Conservation (phyloP, 2,329 filamentous ascomycete genomes). For the Ophiostoma sp. region DNA sequence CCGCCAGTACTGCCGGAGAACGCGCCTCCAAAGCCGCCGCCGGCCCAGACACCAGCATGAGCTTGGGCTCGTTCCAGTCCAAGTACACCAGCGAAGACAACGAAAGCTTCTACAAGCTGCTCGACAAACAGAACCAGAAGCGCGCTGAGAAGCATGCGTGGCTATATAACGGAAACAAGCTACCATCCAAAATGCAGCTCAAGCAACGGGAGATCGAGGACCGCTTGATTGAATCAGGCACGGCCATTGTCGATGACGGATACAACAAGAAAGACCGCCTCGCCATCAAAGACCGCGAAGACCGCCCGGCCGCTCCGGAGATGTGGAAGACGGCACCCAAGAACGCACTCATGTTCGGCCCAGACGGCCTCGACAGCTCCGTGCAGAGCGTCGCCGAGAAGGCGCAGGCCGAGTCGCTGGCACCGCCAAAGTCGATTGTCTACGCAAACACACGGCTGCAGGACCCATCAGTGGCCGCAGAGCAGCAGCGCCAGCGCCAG, state of each 20-base stretch:
- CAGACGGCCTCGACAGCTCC: slow-evolving; percentile 57
- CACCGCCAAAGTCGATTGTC: slow-evolving; percentile 68
- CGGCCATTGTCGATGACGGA: slow-evolving; percentile 50
- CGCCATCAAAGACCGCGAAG: slow-evolving; percentile 56
- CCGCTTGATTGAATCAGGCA: slow-evolving; percentile 41
- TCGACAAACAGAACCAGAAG: slow-evolving; percentile 87
- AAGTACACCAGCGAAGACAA: slow-evolving; percentile 98
- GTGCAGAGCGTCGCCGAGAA: slow-evolving; percentile 60
- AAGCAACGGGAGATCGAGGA: slow-evolving; percentile 59
- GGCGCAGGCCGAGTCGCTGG: slow-evolving; percentile 64
- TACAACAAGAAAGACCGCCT: slow-evolving; percentile 50
- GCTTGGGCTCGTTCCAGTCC: slow-evolving; percentile 76
- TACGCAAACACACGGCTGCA: slow-evolving; percentile 81
- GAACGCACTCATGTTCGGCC: slow-evolving; percentile 83
- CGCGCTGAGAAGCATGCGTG: slow-evolving; percentile 79
- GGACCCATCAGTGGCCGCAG: slow-evolving; percentile 35
- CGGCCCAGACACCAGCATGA: slow-evolving; percentile 68
- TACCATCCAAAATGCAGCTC: slow-evolving; percentile 72
- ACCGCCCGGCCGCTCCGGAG: slow-evolving; percentile 70
- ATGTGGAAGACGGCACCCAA: slow-evolving; percentile 68
- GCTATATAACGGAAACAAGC: slow-evolving; percentile 83
- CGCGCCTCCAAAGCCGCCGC: not conserved
- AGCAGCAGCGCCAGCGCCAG: not conserved
- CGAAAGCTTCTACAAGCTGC: slow-evolving; percentile 86
- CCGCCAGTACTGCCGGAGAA: not conserved